Base-by-base conservation (phyloP, 495 filamentous ascomycete species). In the Aspergillus coremiiformis region DNA sequence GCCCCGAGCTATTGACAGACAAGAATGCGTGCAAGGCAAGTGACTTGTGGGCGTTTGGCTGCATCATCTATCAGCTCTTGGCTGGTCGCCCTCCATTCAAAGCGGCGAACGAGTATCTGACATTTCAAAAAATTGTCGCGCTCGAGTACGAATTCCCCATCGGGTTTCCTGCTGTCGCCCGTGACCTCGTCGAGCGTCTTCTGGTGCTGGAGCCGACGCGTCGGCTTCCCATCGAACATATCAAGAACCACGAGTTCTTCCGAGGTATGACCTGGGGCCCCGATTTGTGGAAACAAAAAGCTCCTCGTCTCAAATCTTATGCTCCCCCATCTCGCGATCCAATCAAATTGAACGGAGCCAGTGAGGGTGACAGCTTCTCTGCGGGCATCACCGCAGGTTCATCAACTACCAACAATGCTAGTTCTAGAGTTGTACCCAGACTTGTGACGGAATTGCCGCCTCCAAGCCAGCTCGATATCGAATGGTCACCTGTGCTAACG, bases 1-100 rank as follows among this genome's bases (percentile, higher is more conserved):
- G 90, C 59, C 94, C 94, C 0, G 94, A 99, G 60, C 77, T 99
- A 26, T 75, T 99, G 54, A 95, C 85, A 1, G 88, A 96, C 55
- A 97, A 97, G 73, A 90, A 89, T 56, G 93, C 92, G 9, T 95
- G 94, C 73, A 99, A 97, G 71, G 90, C 94, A 19, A 96, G 91
- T 62, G 94, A 99, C 66, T 69, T 99, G 27, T 99, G 94, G 94
- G 94, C 94, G 3, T 96, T 97, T 74, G 94, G 94, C n/a, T 99
- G 94, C 68, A 99, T 99, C 54, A 85, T 99, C 52, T 99, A 95
- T 66, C 94, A 99, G 69, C 78, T 99, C 26, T 72, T 99, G 30
- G 87, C 87, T 23, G 94, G 94, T 14, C 81, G 94, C 42, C 94
- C 94, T 12, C 94, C 94, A 0, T 99, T 99, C 75, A 99, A 99